These are phyloP conservation scores for Pyrenophora tritici-repentis DNA, from an alignment of 2,329 filamentous ascomycete genomes.

Conservation along the genomic window DNA sequence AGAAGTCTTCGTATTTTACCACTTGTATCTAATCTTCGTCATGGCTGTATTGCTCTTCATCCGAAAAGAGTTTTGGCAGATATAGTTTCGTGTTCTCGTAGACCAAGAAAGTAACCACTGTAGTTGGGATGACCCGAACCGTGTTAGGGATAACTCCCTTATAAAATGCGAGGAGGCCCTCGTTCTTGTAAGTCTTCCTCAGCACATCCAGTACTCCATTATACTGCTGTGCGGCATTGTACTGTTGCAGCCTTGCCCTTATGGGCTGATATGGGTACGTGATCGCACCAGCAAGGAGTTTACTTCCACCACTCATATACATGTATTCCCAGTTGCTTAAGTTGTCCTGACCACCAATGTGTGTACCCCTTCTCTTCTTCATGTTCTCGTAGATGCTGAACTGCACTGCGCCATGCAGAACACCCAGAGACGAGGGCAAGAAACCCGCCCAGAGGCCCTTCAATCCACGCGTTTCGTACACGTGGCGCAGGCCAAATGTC, in stretches of 20 bases:
- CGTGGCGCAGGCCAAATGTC: constrained; percentile 67
- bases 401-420: constrained; percentile 90
- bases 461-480: constrained; percentile 73
- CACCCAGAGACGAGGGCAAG: constrained; percentile 79
- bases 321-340: constrained; percentile 78
- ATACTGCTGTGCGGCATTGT: constrained; percentile 77
- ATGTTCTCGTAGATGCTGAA: constrained; percentile 91
- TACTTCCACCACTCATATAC: constrained; percentile 77
- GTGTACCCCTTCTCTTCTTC: constrained; percentile 63
- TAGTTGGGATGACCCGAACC: constrained; percentile 89
- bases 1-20: too few relatives aligned
- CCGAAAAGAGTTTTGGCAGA: constrained; percentile 54
- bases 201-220: constrained; percentile 74
- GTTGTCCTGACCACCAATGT: constrained; percentile 42
- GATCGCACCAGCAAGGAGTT: constrained; percentile 83
- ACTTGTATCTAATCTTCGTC: constrained; percentile 35
- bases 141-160: constrained; percentile 88
- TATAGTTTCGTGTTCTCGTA: constrained; percentile 91
- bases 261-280: constrained; percentile 97
- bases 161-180: constrained; percentile 85
- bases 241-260: constrained; percentile 84
- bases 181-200: constrained; percentile 73
- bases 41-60: constrained; percentile 38
- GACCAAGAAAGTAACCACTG: constrained; percentile 94
- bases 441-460: constrained; percentile 87